A percentile compares a stretch with the other conserved stretches of the same genome.
Conservation (phyloP, 805 yeast species). For the Teunomyces gatunensis region DNA sequence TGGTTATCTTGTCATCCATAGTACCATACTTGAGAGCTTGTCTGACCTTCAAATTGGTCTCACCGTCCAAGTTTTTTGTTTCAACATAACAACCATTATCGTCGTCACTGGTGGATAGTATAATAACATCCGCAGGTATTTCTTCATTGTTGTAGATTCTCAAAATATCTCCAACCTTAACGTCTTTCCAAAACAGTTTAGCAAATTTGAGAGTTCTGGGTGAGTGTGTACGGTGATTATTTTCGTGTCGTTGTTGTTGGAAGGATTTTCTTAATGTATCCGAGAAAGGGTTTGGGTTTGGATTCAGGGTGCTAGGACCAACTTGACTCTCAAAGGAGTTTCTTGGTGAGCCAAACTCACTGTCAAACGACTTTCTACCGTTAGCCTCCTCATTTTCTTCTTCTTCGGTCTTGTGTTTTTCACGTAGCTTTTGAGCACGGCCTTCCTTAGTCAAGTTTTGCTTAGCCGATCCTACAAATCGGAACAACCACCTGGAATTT, state of each 20-base stretch:
- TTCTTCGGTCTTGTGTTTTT: background rate
- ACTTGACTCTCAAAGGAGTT: conserved; percentile 2
- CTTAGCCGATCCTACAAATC: conserved; percentile 24
- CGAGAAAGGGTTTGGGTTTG: conserved; percentile 6
- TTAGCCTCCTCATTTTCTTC: conserved; percentile 4
- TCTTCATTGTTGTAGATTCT: conserved; percentile 69
- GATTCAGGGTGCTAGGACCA: conserved; percentile 8
- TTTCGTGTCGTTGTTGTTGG: conserved; percentile 14
- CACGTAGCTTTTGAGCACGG: conserved; percentile 24
- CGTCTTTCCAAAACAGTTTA: conserved; percentile 60
- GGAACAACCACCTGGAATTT: conserved; percentile 30
- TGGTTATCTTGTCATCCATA: conserved; percentile 38
- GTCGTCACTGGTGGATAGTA: conserved; percentile 64
- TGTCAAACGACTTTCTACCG: conserved; percentile 26
- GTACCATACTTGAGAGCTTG: conserved; percentile 67
- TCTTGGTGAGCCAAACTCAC: conserved; percentile 14
- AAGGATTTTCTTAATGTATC: conserved; percentile 13
- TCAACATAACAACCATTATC: conserved; percentile 71
- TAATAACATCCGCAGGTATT: conserved; percentile 72
- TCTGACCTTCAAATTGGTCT: conserved; percentile 73
- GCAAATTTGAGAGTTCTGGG: conserved; percentile 28
- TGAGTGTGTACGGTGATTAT: conserved; percentile 6
- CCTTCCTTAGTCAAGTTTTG: conserved; percentile 34
- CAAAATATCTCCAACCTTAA: conserved; percentile 71
- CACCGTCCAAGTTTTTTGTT: conserved; percentile 72